phyloP scores from a whole-genome alignment of 2,329 filamentous ascomycete species.

The Tolypocladium pustulatum region DNA sequence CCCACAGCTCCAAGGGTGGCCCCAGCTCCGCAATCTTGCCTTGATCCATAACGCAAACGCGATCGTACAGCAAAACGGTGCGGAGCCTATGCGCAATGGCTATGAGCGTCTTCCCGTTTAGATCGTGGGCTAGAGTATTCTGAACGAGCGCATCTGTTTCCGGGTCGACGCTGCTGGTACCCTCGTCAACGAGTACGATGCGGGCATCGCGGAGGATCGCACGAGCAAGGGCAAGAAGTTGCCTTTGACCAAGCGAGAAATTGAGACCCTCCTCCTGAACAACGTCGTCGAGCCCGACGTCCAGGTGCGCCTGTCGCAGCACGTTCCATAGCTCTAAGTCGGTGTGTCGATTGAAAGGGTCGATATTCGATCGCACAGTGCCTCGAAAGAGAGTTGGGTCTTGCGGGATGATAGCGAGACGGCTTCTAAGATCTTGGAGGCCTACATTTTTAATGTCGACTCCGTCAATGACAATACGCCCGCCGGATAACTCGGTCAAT shows the following conservation, averaged over 20 bases:
- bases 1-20: conserved; percentile 63
- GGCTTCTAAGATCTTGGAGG: conserved; percentile 63
- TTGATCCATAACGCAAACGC: conserved; percentile 93
- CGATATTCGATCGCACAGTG: conserved; percentile 68
- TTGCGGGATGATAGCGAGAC: conserved; percentile 74
- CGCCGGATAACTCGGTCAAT: conserved; percentile 54
- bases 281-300: conserved; percentile 70
- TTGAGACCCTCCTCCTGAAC: conserved; percentile 95
- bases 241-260: conserved; percentile 88
- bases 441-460: conserved; percentile 63
- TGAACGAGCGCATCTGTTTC: conserved; percentile 97
- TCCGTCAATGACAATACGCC: conserved; percentile 54
- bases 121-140: conserved; percentile 71
- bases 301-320: conserved; percentile 65
- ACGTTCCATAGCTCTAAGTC: conserved; percentile 72
- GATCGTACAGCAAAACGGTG: conserved; percentile 89
- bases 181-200: conserved; percentile 96
- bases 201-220: conserved; percentile 78
- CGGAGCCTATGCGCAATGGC: conserved; percentile 88
- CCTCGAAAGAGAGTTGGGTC: conserved; percentile 76
- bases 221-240: conserved; percentile 87
- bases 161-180: conserved; percentile 86
- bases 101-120: conserved; percentile 76
- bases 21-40: conserved; percentile 82
- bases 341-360: conserved; percentile 68